Conservation (phyloP, 1,284 basidiomycete genomes). For the Meripilus lineatus region DNA sequence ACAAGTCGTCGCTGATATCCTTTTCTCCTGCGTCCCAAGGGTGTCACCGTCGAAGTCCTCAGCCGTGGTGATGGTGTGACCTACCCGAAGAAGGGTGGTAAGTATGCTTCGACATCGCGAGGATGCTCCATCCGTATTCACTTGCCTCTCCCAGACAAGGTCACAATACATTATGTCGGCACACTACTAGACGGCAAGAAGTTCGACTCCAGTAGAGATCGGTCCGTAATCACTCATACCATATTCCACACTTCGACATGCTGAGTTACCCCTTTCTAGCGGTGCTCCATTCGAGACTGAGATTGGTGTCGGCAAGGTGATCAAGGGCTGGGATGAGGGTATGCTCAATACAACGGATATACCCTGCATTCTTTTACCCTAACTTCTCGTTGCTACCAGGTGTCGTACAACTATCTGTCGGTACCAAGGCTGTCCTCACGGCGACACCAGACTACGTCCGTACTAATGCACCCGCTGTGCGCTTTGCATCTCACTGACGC, state of each 20-base stretch:
- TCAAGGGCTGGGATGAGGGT: constrained; percentile 93
- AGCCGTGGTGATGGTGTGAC: constrained; percentile 38
- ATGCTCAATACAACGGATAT: constrained; percentile 2
- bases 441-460: constrained; percentile 67
- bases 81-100: constrained; percentile 47
- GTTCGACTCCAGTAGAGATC: constrained; percentile 74
- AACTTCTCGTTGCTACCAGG: constrained; percentile 36
- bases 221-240: constrained; percentile 28
- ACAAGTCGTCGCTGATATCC: constrained; percentile 1
- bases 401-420: constrained; percentile 72
- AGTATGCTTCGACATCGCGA: constrained; percentile 21
- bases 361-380: background rate
- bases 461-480: constrained; percentile 14
- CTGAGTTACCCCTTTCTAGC: constrained; percentile 29
- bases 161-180: constrained; percentile 72
- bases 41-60: constrained; percentile 40
- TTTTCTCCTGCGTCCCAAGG: constrained; percentile 23
- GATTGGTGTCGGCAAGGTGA: constrained; percentile 80
- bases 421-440: constrained; percentile 70
- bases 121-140: constrained; percentile 1
- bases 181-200: constrained; percentile 53
- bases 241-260: background rate
- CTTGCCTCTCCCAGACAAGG: constrained; percentile 38
- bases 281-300: constrained; percentile 61
- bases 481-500: constrained; percentile 7